Evolutionary conservation across 352 stramenopile species (phyloP), one percentile per base, ranked within the genome.

Genomic region (Thalassiosira mediterranea): DNA sequence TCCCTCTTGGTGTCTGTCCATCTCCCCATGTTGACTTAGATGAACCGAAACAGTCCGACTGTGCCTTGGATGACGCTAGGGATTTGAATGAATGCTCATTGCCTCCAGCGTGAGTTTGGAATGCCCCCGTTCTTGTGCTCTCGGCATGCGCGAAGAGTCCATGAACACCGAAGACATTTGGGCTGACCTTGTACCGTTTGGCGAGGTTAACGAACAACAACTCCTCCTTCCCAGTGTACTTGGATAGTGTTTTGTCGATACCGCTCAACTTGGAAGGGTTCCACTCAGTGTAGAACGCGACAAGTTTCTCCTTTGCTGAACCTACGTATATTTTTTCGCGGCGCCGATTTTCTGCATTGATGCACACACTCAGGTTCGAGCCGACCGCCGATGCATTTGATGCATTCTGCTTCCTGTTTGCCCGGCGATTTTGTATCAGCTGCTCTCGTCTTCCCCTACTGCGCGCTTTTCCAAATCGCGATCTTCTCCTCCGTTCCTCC

Each of bases 151-250:
- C 34, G 34, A 42, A 13, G 34, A 42, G 34, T 13, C 34, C 5
- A 5, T 13, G 13, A 42, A 91, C 29, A 17, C 79, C 85, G 69
- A 91, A 91, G 7, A 83, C 70, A 17, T 77, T 79, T 58, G 80
- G 78, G 76, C 90, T 77, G 4, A 91, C 31, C 47, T 88, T 81
- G 63, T 94, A 94, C 58, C 93, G 92, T 54, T 91, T 90, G 42
- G 83, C 80, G 19, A 94, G 70, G 60, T 91, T 92, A 5, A 76
- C 25, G 58, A 94, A 91, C 57, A 94, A 44, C 58, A 87, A 56
- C 26, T 91, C 82, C 69, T 94, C 86, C 19, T 87, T 72, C 56
- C 84, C 84, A 34, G 72, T 52, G 61, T 94, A 94, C 65, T 94
- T 94, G 2, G 64, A 34, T 19, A 94, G 63, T 13, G 88, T 19